Conservation (phyloP, 257 asterid species). For the Penstemon barbatus region DNA sequence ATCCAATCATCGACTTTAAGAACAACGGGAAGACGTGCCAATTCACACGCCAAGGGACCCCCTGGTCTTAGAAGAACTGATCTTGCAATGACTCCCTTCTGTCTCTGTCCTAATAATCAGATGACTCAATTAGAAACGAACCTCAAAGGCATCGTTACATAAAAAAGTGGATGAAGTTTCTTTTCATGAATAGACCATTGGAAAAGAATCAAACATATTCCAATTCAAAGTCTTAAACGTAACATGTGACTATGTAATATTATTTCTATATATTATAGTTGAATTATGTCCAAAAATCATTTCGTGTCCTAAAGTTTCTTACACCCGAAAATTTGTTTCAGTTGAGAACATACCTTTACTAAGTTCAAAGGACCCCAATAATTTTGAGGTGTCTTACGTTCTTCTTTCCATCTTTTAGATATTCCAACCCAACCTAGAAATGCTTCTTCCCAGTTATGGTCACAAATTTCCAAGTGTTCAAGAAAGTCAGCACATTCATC, state of each 20-base stretch:
- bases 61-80: slow-evolving; percentile 88
- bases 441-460: slow-evolving; percentile 87
- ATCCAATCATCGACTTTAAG: slow-evolving; percentile 93
- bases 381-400: slow-evolving; percentile 46
- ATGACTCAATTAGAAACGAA: slow-evolving; percentile 41
- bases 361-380: slow-evolving; percentile 79
- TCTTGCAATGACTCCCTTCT: slow-evolving; percentile 89
- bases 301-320: slow-evolving; percentile 7
- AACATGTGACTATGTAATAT: slow-evolving; percentile 8
- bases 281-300: not conserved
- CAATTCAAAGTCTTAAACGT: not conserved
- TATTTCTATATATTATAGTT: not conserved
- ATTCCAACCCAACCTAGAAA: slow-evolving; percentile 67
- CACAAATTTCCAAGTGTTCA: slow-evolving; percentile 69
- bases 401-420: slow-evolving; percentile 60
- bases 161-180: slow-evolving; percentile 2
- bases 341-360: slow-evolving; percentile 72
- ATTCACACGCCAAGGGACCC: slow-evolving; percentile 84
- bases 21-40: slow-evolving; percentile 77
- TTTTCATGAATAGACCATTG: not conserved
- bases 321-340: not conserved
- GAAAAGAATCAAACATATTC: slow-evolving; percentile 1
- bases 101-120: slow-evolving; percentile 93
- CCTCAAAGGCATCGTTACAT: slow-evolving; percentile 12
- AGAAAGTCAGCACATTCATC: slow-evolving; percentile 81